Evolutionary conservation across 495 filamentous ascomycete genomes (phyloP).

Genomic region (Hypoxylon fragiforme): DNA sequence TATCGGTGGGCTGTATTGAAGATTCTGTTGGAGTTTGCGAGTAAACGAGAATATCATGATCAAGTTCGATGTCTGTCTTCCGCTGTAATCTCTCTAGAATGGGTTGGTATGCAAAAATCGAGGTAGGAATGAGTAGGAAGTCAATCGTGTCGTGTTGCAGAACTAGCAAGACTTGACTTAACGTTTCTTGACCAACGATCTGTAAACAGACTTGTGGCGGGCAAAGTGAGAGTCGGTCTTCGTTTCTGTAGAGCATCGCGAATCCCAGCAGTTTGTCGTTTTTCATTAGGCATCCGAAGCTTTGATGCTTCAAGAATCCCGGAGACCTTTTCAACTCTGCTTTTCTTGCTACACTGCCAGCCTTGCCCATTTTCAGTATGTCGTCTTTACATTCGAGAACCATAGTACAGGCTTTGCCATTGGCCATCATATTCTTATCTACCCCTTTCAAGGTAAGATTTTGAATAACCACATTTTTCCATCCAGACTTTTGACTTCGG

Average conservation of each 20-base stretch:
- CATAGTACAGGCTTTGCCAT: slow-evolving; percentile 45
- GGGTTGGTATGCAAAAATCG: slow-evolving; percentile 75
- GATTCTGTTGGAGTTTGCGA: slow-evolving; percentile 21
- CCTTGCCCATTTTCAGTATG: slow-evolving; percentile 46
- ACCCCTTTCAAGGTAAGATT: slow-evolving; percentile 27
- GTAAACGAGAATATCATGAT: slow-evolving; percentile 26
- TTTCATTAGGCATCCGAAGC: slow-evolving; percentile 62
- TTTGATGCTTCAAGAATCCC: slow-evolving; percentile 60
- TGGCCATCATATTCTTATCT: slow-evolving; percentile 34
- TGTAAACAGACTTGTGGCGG: slow-evolving; percentile 59
- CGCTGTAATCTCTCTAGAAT: slow-evolving; percentile 63
- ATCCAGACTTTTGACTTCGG: slow-evolving; percentile 44
- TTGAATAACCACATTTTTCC: slow-evolving; percentile 33
- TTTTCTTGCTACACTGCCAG: slow-evolving; percentile 42
- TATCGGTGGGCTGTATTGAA: slow-evolving; percentile 1
- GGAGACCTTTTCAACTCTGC: slow-evolving; percentile 51
- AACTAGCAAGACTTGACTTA: slow-evolving; percentile 37
- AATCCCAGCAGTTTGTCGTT: slow-evolving; percentile 62
- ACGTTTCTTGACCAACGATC: slow-evolving; percentile 46
- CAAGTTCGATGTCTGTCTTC: slow-evolving; percentile 46
- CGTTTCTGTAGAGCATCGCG: slow-evolving; percentile 60
- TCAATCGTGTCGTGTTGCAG: slow-evolving; percentile 45
- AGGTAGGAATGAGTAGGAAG: slow-evolving; percentile 63
- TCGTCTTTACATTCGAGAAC: slow-evolving; percentile 49
- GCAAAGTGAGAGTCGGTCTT: slow-evolving; percentile 50